Evolutionary conservation across 306 rosid genomes (phyloP), one percentile per base, ranked within the genome.

Genomic region (Cucumis cinereus): DNA sequence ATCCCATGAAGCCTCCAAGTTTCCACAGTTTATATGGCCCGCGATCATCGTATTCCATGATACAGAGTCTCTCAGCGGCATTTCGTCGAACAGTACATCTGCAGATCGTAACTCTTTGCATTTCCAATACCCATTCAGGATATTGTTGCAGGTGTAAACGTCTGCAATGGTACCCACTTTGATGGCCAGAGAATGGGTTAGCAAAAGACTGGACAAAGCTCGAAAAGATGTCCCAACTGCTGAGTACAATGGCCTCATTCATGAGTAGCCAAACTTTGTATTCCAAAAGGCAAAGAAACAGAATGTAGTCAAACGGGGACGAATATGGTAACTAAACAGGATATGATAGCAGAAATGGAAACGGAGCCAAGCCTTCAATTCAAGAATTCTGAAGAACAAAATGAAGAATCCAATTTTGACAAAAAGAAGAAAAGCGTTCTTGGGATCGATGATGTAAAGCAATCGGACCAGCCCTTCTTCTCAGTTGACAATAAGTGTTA

Each of bases 21-120:
- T 30, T 2, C 84, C 85, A 17, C 57, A 79, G 76, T 86, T 87
- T 7, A 82, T 82, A 10, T 81, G 41, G 50, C 91, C 93, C 0
- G 92, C 72, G 47, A 93, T 80, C 78, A 91, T 19, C n/a, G 93
- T 84, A 40, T 93, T 93, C 98, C 98, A 93, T 61, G 96, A 91
- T 36, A 91, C 92, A 0, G 85, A 77, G 71, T 93, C 96, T 80
- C 85, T 80, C 13, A 82, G 86, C 20, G 84, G 78, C 90, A 91
- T 89, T 83, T 79, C 87, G 14, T 86, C 89, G 70, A 93, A 93
- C 85, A 88, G 45, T 17, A 77, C 68, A 76, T 74, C 89, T 11
- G 97, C 93, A 50, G 60, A 20, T 22, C 54, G 24, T 11, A 89
- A 47, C 4, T 82, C 41, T 17, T 77, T 70, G 69, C 81, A 84